phyloP scores from a whole-genome alignment of 192 early-diverging fungal species.

The Dissophora globulifera region DNA sequence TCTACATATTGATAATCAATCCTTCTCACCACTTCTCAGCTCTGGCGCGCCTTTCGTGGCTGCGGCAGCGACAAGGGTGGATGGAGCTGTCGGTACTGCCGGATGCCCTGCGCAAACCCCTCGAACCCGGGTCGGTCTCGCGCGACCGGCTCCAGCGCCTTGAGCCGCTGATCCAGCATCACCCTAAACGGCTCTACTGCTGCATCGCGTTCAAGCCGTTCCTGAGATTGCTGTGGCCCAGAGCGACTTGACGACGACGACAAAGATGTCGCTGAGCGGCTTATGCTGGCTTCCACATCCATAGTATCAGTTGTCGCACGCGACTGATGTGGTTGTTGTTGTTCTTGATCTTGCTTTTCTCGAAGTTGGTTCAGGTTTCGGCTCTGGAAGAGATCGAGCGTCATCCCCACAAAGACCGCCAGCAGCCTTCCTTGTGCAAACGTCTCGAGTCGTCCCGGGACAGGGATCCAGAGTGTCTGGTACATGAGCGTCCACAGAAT shows the following conservation, averaged over 20 bases:
- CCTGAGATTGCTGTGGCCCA: no score
- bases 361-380: conserved; percentile 12
- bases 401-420: conserved; percentile 41
- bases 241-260: no score
- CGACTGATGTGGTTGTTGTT: no score
- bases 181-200: conserved; percentile 37
- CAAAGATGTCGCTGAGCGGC: not conserved
- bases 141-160: conserved; percentile 17
- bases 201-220: conserved; percentile 33
- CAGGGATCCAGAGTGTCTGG: conserved; percentile 39
- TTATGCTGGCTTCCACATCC: conserved; percentile 25
- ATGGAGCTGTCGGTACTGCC: conserved; percentile 25
- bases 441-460: conserved; percentile 36
- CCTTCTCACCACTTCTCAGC: no score
- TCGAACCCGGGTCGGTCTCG: conserved; percentile 48
- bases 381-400: conserved; percentile 45
- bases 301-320: not conserved
- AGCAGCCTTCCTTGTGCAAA: conserved; percentile 34
- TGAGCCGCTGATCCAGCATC: conserved; percentile 29
- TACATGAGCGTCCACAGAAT: conserved; percentile 38
- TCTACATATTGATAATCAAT: not conserved
- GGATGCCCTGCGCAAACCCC: conserved; percentile 39
- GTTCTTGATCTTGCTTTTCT: conserved; percentile 5
- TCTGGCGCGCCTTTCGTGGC: not conserved
- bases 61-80: conserved; percentile 15